Percentiles rank a stretch among this genome's conserved stretches.
These are phyloP conservation scores for Kazachstania africana DNA, from an alignment of 805 yeast genomes.

Conservation along the genomic window DNA sequence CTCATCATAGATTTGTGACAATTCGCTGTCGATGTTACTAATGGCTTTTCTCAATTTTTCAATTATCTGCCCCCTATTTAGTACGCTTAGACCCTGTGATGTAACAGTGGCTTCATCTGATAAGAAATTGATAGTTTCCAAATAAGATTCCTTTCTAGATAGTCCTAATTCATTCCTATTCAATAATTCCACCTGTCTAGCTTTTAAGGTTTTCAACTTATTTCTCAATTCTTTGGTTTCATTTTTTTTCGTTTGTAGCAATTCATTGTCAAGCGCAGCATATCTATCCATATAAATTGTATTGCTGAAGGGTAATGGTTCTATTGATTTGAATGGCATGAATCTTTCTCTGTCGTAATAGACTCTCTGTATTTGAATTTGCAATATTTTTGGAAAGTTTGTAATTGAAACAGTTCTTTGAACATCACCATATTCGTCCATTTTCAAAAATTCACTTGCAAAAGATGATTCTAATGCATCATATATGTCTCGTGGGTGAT, in stretches of 20 bases:
- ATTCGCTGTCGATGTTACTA: slow-evolving; percentile 34
- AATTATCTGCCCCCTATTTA: slow-evolving; percentile 9
- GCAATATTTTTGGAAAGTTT: slow-evolving; percentile 69
- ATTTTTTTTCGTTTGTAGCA: slow-evolving; percentile 38
- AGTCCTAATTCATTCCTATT: slow-evolving; percentile 39
- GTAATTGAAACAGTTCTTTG: slow-evolving; percentile 62
- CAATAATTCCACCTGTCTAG: slow-evolving; percentile 32
- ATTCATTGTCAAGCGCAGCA: slow-evolving; percentile 51
- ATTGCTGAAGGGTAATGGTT: slow-evolving; percentile 72
- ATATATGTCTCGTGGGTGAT: slow-evolving; percentile 78
- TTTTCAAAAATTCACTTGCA: slow-evolving; percentile 48
- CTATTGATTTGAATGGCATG: slow-evolving; percentile 70
- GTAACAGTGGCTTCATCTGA: slow-evolving; percentile 30
- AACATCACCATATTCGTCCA: slow-evolving; percentile 62
- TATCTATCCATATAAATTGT: slow-evolving; percentile 80
- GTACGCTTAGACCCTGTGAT: slow-evolving; percentile 32
- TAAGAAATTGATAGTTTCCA: slow-evolving; percentile 47
- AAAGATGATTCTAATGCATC: slow-evolving; percentile 84
- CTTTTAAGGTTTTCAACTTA: slow-evolving; percentile 34
- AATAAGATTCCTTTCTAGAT: slow-evolving; percentile 39
- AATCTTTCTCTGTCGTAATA: slow-evolving; percentile 67
- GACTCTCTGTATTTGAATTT: slow-evolving; percentile 89
- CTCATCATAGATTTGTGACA: slow-evolving; percentile 31
- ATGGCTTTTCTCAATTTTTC: slow-evolving; percentile 34
- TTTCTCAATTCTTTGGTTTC: slow-evolving; percentile 51